Percentiles rank a stretch among this genome's conserved stretches.
phyloP scores from a whole-genome alignment of 208 protist genomes.

The Crithidia bombi region DNA sequence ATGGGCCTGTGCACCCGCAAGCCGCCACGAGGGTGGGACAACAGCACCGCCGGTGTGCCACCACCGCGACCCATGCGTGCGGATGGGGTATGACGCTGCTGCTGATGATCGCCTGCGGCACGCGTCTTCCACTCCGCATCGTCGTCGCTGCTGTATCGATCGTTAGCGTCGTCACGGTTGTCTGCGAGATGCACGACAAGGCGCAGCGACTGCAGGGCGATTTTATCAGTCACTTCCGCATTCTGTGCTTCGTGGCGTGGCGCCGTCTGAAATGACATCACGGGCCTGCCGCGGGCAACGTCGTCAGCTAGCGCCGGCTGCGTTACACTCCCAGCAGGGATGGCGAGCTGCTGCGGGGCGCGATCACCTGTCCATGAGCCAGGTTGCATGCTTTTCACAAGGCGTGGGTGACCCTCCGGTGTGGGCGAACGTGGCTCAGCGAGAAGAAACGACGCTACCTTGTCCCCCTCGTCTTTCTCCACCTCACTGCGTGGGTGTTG shows the following conservation, averaged over 20 bases:
- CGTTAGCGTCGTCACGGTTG: background rate
- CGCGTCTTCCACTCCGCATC: background rate
- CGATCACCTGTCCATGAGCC: background rate
- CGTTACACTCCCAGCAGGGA: background rate
- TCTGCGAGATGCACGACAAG: slow-evolving; percentile 11
- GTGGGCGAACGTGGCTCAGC: background rate
- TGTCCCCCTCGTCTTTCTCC: background rate
- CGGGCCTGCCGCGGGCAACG: background rate
- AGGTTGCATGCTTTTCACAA: no score
- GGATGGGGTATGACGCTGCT: background rate
- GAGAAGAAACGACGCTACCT: background rate
- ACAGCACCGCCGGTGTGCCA: background rate
- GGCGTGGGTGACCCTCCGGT: no score
- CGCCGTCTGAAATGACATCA: background rate
- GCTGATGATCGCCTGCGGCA: background rate
- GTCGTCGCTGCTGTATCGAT: background rate
- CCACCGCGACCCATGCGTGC: background rate
- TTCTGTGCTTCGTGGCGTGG: background rate
- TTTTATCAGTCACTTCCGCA: background rate
- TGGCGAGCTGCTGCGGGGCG: background rate
- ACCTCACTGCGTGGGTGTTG: background rate
- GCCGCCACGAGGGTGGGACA: background rate
- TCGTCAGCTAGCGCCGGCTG: background rate
- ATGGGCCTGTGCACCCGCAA: background rate
- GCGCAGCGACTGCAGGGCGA: slow-evolving; percentile 19